Percentiles rank a stretch among this genome's conserved stretches.
Evolutionary conservation across 805 yeast species (phyloP).

Genomic region (Ogataea nonfermentans): DNA sequence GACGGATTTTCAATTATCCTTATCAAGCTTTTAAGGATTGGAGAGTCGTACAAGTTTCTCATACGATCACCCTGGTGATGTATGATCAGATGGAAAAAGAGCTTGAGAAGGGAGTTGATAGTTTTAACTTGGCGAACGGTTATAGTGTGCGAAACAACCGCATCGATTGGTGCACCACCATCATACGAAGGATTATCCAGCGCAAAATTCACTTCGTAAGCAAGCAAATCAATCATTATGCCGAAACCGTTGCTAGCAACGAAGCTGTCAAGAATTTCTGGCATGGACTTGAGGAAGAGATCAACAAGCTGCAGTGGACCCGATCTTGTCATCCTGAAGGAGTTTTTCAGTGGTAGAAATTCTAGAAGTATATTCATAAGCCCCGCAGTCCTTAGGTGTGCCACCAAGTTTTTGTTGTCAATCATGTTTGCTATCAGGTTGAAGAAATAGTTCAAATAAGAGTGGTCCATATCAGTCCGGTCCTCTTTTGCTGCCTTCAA

Average conservation of each 20-base stretch:
- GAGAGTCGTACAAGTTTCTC: constrained; percentile 82
- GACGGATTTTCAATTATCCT: constrained; percentile 53
- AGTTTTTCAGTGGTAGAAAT: constrained; percentile 52
- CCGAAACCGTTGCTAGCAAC: constrained; percentile 65
- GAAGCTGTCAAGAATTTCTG: constrained; percentile 60
- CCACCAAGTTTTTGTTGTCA: constrained; percentile 51
- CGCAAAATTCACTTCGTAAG: constrained; percentile 64
- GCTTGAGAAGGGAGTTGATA: constrained; percentile 58
- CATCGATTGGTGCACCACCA: constrained; percentile 54
- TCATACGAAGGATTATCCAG: constrained; percentile 55
- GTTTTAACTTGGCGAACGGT: constrained; percentile 60
- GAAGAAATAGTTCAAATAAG: constrained; percentile 44
- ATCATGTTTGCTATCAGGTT: constrained; percentile 61
- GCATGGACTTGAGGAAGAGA: constrained; percentile 39
- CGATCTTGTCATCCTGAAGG: constrained; percentile 54
- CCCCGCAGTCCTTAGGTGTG: constrained; percentile 72
- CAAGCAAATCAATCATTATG: constrained; percentile 55
- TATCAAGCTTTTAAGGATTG: constrained; percentile 61
- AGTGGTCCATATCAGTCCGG: constrained; percentile 24
- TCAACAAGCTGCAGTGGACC: constrained; percentile 63
- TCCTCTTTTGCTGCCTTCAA: constrained; percentile 45
- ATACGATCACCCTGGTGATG: constrained; percentile 82
- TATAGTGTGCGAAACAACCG: constrained; percentile 48
- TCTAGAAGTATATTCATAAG: constrained; percentile 62
- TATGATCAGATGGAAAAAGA: constrained; percentile 61